Percentiles rank a stretch among this genome's conserved stretches.
These are phyloP conservation scores for Thalassiosira oceanica DNA, from an alignment of 352 stramenopile species.

Conservation along the genomic window DNA sequence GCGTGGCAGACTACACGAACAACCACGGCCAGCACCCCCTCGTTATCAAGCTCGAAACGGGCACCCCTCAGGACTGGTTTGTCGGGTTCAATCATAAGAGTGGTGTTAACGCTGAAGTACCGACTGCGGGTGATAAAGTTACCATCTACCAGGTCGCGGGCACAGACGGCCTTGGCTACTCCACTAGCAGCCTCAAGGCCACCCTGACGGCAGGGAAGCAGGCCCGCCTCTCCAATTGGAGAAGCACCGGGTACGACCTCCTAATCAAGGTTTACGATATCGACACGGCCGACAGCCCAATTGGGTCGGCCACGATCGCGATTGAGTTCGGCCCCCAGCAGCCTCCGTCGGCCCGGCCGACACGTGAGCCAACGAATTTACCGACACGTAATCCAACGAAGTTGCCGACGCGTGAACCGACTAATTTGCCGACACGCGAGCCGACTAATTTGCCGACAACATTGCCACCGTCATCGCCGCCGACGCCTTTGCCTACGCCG, in stretches of 20 bases:
- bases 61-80: conserved; percentile 22
- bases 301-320: conserved; percentile 31
- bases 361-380: neutral
- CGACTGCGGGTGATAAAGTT: conserved; percentile 20
- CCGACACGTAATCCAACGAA: neutral
- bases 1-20: conserved; percentile 43
- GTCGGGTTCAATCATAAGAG: conserved; percentile 52
- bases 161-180: conserved; percentile 22
- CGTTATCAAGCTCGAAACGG: conserved; percentile 38
- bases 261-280: conserved; percentile 21
- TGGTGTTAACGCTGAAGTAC: conserved; percentile 32
- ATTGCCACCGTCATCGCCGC: neutral
- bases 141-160: conserved; percentile 8
- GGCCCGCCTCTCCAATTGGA: conserved; percentile 9
- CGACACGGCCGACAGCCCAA: conserved; percentile 11
- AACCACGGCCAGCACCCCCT: conserved; percentile 22
- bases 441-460: neutral
- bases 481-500: neutral
- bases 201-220: conserved; percentile 4
- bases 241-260: conserved; percentile 11
- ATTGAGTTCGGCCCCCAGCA: conserved; percentile 7
- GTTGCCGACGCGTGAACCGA: neutral
- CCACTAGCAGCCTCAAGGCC: conserved; percentile 17
- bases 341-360: neutral
- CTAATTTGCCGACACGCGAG: neutral